Evolutionary conservation across 106 monocot species (phyloP), one percentile per base, ranked within the genome.

Genomic region (Phalaenopsis aphrodite): DNA sequence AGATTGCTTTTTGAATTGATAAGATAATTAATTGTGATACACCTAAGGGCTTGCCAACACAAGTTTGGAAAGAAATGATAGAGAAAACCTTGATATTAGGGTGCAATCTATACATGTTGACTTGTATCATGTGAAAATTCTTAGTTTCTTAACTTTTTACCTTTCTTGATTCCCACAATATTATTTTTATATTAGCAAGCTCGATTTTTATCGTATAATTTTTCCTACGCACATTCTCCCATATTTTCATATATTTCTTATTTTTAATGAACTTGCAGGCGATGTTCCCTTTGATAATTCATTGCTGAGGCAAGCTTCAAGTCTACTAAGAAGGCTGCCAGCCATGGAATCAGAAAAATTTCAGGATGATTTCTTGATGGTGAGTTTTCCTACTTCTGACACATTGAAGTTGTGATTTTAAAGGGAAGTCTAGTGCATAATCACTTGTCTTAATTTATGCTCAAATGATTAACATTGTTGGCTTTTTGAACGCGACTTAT

Each of bases 281-380:
- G 98, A 99, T 8, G 79, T 93, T 75, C 94, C 94, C 66, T 78
- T 88, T 43, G 98, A 99, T 56, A 91, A 99, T 81, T 99, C 98
- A 77, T 88, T 99, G 75, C 92, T 99, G 47, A 94, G 98, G 78
- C 98, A 99, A 89, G 94, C 95, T 8, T 94, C 90, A 61, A 99
- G 98, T 85, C 94, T 99, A 75, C 74, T 99, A 55, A 93, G 94
- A 88, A 90, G 98, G 83, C 88, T 99, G 78, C 98, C 98, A 38
- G 87, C 92, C 41, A 94, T 99, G 75, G 98, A 99, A 75, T 99
- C 98, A 41, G 92, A 99, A 81, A 99, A 99, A 76, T 99, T 99
- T 81, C 89, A 94, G 82, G 98, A 99, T 85, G 94, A 99, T 39
- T 99, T 99, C 77, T 75, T 99, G 79, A 99, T 91, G 98, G 98